phyloP scores from a whole-genome alignment of 257 asterid species.

The Solanum appendiculatum region DNA sequence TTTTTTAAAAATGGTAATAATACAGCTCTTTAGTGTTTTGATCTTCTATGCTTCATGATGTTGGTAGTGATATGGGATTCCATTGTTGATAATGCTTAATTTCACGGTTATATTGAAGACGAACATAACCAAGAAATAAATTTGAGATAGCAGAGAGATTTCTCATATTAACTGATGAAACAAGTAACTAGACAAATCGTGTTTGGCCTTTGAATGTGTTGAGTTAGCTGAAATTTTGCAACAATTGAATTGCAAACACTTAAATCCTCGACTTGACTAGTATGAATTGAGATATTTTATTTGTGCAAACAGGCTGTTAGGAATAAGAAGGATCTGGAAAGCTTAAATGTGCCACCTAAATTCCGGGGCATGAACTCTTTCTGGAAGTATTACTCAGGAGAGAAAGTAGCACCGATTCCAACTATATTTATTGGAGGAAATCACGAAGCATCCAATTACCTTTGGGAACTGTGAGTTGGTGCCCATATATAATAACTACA shows the following conservation, averaged over 20 bases:
- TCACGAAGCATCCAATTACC: conserved; percentile 94
- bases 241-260: background rate
- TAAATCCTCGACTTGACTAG: background rate
- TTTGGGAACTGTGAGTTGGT: conserved; percentile 88
- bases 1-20: background rate
- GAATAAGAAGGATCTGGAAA: conserved; percentile 72
- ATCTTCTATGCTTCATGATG: background rate
- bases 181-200: background rate
- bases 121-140: background rate
- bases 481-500: background rate
- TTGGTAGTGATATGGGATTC: background rate
- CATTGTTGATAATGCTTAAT: background rate
- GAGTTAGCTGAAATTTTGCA: background rate
- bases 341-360: conserved; percentile 67
- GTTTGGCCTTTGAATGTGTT: background rate
- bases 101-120: background rate
- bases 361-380: conserved; percentile 73
- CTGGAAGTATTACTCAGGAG: conserved; percentile 96
- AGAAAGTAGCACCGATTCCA: conserved; percentile 87
- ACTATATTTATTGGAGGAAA: conserved; percentile 93
- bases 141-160: background rate
- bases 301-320: conserved; percentile 68
- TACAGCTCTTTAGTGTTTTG: background rate
- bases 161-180: background rate
- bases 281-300: background rate